Conservation (phyloP, 2,329 filamentous ascomycete genomes). For the Stagonosporopsis rhizophila region DNA sequence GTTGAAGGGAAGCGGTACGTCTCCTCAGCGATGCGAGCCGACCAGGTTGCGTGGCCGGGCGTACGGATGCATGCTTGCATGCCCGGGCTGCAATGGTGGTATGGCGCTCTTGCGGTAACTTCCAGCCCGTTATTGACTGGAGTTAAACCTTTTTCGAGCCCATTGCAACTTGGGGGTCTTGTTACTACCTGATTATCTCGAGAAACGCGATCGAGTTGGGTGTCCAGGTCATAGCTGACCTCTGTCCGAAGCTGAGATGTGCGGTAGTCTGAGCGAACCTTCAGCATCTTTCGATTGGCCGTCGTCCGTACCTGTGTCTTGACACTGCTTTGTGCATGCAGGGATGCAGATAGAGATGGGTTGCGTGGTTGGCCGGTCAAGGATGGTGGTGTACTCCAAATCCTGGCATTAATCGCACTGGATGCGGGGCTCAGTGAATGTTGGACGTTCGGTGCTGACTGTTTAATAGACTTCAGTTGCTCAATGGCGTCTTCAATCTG, state of each 20-base stretch:
- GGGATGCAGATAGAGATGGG: background rate
- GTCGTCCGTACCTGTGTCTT: background rate
- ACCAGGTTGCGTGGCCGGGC: background rate
- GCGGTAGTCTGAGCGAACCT: background rate
- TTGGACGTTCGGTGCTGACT: background rate
- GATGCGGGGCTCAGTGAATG: background rate
- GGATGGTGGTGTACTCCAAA: background rate
- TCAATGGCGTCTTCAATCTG: background rate
- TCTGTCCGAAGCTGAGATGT: background rate
- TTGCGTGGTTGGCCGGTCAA: background rate
- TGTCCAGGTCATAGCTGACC: background rate
- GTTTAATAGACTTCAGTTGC: background rate
- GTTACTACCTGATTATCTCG: background rate
- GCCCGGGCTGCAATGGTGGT: background rate
- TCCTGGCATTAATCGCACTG: background rate
- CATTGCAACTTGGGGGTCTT: background rate
- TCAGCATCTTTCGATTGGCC: slow-evolving; percentile 2
- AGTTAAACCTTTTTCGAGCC: background rate
- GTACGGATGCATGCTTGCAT: background rate
- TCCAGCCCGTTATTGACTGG: background rate
- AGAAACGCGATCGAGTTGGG: background rate
- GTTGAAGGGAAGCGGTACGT: background rate
- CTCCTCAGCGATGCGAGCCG: background rate
- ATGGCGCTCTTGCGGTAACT: background rate
- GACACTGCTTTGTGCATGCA: background rate